phyloP scores from a whole-genome alignment of 257 asterid genomes.

The Rauvolfia tetraphylla region DNA sequence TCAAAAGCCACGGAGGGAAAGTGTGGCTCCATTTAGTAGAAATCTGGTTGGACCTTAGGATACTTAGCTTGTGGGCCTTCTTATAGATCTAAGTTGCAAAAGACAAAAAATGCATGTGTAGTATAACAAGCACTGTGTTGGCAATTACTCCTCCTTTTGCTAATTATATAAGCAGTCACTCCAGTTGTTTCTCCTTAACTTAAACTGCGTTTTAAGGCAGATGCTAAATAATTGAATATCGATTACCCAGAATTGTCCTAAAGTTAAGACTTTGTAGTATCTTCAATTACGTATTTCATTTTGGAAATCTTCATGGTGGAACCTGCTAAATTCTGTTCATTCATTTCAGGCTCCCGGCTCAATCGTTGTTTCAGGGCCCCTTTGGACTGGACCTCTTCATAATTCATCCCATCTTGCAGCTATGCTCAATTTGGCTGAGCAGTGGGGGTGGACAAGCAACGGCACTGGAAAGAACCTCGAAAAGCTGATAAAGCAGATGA shows the following conservation, averaged over 20 bases:
- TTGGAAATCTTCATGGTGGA: background rate
- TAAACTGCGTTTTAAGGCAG: background rate
- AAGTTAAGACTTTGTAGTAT: background rate
- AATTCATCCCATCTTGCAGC: constrained; percentile 43
- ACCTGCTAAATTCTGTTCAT: background rate
- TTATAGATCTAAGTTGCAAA: background rate
- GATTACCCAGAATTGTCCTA: too few species aligned
- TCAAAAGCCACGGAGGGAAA: background rate
- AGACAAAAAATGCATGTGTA: background rate
- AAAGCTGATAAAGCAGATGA: constrained; percentile 58
- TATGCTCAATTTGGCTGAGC: constrained; percentile 63
- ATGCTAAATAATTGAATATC: background rate
- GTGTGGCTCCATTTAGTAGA: background rate
- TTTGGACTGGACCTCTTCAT: constrained; percentile 97
- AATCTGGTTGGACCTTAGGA: background rate
- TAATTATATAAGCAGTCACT: background rate
- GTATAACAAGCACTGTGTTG: background rate
- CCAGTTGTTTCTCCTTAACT: background rate
- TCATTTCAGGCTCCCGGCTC: constrained; percentile 58
- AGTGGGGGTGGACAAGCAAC: constrained; percentile 84
- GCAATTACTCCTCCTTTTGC: background rate
- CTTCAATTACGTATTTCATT: background rate
- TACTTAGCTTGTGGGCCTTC: background rate
- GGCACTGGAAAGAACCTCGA: constrained; percentile 58
- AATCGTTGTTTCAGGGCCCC: constrained; percentile 82